Evolutionary conservation across 352 stramenopile species (phyloP).

Genomic region (Phytopythium helicoides): DNA sequence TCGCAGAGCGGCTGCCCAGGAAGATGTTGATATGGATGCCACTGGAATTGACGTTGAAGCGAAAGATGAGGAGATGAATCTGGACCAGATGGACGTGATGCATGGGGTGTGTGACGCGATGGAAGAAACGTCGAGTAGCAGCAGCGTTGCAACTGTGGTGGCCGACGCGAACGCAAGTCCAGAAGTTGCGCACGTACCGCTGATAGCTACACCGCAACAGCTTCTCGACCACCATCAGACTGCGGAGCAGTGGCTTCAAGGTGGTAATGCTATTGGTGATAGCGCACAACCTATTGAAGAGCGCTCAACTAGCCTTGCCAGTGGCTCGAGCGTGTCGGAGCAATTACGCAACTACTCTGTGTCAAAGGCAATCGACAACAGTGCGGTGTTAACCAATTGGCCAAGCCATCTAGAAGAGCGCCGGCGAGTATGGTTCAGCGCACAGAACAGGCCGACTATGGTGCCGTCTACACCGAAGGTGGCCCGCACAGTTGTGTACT

Average conservation of each 20-base stretch:
- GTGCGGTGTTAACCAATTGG: constrained; percentile 39
- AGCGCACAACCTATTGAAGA: neutral
- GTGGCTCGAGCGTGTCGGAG: too few species aligned
- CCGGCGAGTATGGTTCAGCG: constrained; percentile 36
- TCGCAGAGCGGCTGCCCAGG: too few species aligned
- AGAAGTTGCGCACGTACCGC: neutral
- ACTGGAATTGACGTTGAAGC: too few species aligned
- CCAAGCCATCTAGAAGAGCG: constrained; percentile 44
- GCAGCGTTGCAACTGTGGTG: too few species aligned
- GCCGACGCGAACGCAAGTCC: neutral
- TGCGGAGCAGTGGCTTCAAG: constrained; percentile 20
- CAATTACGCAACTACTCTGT: neutral
- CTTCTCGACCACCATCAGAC: constrained; percentile 18
- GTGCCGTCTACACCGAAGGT: neutral
- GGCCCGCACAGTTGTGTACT: constrained; percentile 55
- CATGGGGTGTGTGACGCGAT: too few species aligned
- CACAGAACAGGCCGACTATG: constrained; percentile 4
- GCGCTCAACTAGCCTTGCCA: too few species aligned
- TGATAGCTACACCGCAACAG: constrained; percentile 19
- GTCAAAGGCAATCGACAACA: constrained; percentile 8
- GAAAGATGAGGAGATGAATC: too few species aligned
- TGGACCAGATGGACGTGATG: too few species aligned
- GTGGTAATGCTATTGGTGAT: neutral
- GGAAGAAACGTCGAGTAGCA: too few species aligned
- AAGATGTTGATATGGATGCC: too few species aligned